phyloP scores from a whole-genome alignment of 2,329 filamentous ascomycete species.

The Fusarium coffeatum region DNA sequence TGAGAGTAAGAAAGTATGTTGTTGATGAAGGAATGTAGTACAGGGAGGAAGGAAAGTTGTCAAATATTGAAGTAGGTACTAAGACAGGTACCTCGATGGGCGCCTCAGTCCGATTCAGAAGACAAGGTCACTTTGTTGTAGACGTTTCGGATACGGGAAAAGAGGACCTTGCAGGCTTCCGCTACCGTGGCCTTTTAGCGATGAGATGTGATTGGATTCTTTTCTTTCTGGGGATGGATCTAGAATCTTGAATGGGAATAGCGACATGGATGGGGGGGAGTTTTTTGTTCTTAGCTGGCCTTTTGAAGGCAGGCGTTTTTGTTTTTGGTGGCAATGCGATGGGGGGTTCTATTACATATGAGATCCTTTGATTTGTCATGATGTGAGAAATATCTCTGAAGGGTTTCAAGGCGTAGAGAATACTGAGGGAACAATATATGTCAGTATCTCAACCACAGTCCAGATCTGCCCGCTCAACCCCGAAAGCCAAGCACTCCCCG shows the following conservation, averaged over 20 bases:
- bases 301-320: slow-evolving; percentile 4
- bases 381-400: not conserved
- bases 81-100: not conserved
- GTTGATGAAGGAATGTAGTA: slow-evolving; percentile 16
- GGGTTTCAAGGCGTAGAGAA: not conserved
- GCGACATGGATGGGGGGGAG: not conserved
- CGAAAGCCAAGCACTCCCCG: slow-evolving; percentile 24
- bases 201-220: slow-evolving; percentile 34
- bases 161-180: slow-evolving; percentile 25
- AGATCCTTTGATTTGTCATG: not conserved
- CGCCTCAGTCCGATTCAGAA: slow-evolving; percentile 19
- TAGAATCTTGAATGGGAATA: slow-evolving; percentile 35
- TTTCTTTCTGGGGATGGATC: slow-evolving; percentile 26
- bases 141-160: slow-evolving; percentile 35
- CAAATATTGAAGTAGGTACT: not conserved
- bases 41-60: slow-evolving; percentile 19
- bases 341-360: not conserved
- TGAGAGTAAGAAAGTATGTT: slow-evolving; percentile 17
- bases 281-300: slow-evolving; percentile 21
- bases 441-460: not conserved
- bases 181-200: slow-evolving; percentile 41
- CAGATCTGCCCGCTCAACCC: not conserved
- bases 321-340: slow-evolving; percentile 21
- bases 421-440: not conserved
- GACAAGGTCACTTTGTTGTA: slow-evolving; percentile 19